Evolutionary conservation across 345 rosid genomes (phyloP).

Genomic region (Aegle marmelos): DNA sequence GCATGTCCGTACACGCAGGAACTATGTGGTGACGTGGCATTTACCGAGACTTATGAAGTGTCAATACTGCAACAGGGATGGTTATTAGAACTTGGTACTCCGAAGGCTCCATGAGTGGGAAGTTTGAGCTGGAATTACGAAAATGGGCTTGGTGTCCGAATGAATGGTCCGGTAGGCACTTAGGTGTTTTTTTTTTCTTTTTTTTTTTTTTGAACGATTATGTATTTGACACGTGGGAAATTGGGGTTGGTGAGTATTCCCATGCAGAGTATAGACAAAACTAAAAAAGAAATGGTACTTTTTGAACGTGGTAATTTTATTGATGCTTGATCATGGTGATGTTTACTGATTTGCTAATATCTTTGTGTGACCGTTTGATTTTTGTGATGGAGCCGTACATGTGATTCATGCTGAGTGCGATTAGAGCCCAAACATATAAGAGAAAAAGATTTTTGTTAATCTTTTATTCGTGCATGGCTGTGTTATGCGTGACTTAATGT

Average conservation of each 20-base stretch:
- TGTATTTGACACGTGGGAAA: background rate
- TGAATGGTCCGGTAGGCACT: background rate
- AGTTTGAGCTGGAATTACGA: background rate
- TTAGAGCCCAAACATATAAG: background rate
- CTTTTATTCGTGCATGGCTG: no score
- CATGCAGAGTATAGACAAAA: background rate
- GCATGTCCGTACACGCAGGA: conserved; percentile 19
- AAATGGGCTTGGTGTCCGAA: background rate
- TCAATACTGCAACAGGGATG: background rate
- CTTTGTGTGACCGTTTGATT: background rate
- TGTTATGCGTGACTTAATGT: no score
- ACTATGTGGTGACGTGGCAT: conserved; percentile 13
- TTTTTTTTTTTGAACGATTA: background rate
- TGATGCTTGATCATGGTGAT: background rate
- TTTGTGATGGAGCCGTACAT: background rate
- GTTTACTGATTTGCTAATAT: background rate
- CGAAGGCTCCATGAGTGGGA: no score
- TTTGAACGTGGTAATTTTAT: background rate
- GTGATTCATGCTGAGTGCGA: background rate
- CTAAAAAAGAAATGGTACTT: background rate
- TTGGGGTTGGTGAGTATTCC: background rate
- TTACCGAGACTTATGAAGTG: conserved; percentile 4
- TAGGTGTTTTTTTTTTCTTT: background rate
- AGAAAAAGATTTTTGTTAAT: no score
- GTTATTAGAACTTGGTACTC: no score